phyloP scores from a whole-genome alignment of 129 eudicot species.

The Heracleum sosnowskyi region DNA sequence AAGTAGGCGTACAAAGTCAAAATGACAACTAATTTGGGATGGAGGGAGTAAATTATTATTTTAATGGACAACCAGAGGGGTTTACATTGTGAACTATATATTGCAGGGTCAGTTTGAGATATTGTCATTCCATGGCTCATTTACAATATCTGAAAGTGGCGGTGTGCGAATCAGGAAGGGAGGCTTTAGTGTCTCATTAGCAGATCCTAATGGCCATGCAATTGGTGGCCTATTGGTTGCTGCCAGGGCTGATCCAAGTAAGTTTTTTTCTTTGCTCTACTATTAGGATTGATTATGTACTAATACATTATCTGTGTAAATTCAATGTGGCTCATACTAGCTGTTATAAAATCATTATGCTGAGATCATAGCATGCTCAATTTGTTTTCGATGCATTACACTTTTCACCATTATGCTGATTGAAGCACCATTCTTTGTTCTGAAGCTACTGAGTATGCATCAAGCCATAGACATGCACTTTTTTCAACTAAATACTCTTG shows the following conservation, averaged over 20 bases:
- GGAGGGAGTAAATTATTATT: too few species aligned
- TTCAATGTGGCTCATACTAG: neutral
- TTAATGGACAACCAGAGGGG: too few species aligned
- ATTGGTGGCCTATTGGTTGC: slow-evolving; percentile 50
- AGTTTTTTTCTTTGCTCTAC: neutral
- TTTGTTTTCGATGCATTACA: too few species aligned
- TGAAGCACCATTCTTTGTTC: neutral
- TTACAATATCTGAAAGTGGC: slow-evolving; percentile 25
- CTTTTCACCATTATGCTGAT: neutral
- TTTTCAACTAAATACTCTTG: neutral
- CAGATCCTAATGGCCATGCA: slow-evolving; percentile 49
- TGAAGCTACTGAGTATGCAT: neutral
- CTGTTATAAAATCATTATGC: too few species aligned
- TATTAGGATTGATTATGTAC: neutral
- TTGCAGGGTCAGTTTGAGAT: slow-evolving; percentile 61
- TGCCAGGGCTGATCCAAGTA: slow-evolving; percentile 56
- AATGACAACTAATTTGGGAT: too few species aligned
- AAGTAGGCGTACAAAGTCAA: too few species aligned
- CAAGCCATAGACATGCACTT: neutral
- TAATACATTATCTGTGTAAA: neutral
- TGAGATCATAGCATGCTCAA: too few species aligned
- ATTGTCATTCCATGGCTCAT: slow-evolving; percentile 40
- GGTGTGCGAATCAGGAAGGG: slow-evolving; percentile 41
- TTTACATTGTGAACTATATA: neutral
- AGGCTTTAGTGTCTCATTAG: slow-evolving; percentile 45